Base-by-base conservation (phyloP, 257 asterid genomes). In the Penstemon barbatus region DNA sequence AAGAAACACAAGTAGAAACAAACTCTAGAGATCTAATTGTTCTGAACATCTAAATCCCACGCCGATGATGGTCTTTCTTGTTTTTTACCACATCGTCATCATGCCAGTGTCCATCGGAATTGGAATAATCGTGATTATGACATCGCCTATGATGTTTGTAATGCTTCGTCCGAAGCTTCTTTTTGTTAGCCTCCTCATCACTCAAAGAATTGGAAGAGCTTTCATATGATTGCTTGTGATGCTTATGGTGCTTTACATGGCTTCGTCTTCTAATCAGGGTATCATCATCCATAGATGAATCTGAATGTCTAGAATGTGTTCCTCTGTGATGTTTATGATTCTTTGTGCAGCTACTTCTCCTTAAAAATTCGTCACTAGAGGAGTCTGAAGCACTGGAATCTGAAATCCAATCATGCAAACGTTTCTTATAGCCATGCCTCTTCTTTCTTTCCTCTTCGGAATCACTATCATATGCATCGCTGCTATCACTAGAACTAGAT, bases 361-460 rank as follows among this genome's bases (percentile, higher is more conserved):
- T 66, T 38, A 37, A 25, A 7, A 65, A 69, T 12, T 52, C 85
- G 8, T 78, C 71, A 37, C 77, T 79, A 4, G 81, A 85, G 46
- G 74, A 69, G 51, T 82, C 84, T 2, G 84, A 76, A 59, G 69
- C 71, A 69, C 85, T 68, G n/a, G 79, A 83, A 75, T 68, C 86
- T 4, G 86, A 75, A 66, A 59, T 44, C 3, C 75, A 68, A 54
- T 60, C 83, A 63, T 75, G 85, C 73, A 68, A 69, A 52, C 56
- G 81, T 70, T 75, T 87, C 85, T 75, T 82, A 48, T 80, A 86
- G 57, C 72, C 61, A 43, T 71, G 87, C 79, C 72, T 84, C 82
- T 79, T 88, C 80, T 75, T 83, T 75, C 54, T 75, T 48, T 68
- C 79, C 71, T 76, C 88, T 68, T 79, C 89, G 61, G 82, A 71